phyloP scores from a whole-genome alignment of 192 early-diverging fungal species.

The Endogone sp. region DNA sequence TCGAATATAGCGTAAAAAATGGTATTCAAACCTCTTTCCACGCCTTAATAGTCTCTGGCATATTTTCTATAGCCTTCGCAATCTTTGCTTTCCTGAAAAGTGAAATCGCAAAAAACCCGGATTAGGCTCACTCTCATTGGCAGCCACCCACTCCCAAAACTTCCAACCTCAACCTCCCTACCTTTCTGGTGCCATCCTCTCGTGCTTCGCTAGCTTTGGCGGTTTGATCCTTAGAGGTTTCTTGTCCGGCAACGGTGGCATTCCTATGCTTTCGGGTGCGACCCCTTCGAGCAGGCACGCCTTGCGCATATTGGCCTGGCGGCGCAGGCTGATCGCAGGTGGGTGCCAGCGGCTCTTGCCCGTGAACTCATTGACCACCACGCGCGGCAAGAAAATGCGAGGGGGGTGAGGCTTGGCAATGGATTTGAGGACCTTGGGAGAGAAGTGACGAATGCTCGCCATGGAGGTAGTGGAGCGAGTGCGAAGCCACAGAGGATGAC shows the following conservation, averaged over 20 bases:
- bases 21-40: slow-evolving; percentile 33
- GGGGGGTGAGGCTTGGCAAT: slow-evolving; percentile 13
- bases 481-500: too few relatives aligned
- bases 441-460: slow-evolving; percentile 17
- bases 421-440: slow-evolving; percentile 9
- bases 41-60: slow-evolving; percentile 31
- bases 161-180: background rate
- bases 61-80: slow-evolving; percentile 27
- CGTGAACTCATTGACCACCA: slow-evolving; percentile 24
- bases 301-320: slow-evolving; percentile 61
- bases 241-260: slow-evolving; percentile 27
- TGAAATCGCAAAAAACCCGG: background rate
- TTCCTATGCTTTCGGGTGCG: slow-evolving; percentile 47
- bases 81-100: slow-evolving; percentile 23
- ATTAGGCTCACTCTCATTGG: background rate
- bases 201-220: slow-evolving; percentile 35
- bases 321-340: slow-evolving; percentile 42
- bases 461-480: too few relatives aligned
- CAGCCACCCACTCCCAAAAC: background rate
- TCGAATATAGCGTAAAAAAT: background rate
- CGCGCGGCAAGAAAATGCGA: slow-evolving; percentile 16
- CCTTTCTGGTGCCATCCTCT: slow-evolving; percentile 30
- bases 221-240: slow-evolving; percentile 33
- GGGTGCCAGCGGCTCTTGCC: slow-evolving; percentile 44
- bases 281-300: slow-evolving; percentile 43